Evolutionary conservation across 2,329 filamentous ascomycete genomes (phyloP).

Genomic region (Calonectria honghensis): DNA sequence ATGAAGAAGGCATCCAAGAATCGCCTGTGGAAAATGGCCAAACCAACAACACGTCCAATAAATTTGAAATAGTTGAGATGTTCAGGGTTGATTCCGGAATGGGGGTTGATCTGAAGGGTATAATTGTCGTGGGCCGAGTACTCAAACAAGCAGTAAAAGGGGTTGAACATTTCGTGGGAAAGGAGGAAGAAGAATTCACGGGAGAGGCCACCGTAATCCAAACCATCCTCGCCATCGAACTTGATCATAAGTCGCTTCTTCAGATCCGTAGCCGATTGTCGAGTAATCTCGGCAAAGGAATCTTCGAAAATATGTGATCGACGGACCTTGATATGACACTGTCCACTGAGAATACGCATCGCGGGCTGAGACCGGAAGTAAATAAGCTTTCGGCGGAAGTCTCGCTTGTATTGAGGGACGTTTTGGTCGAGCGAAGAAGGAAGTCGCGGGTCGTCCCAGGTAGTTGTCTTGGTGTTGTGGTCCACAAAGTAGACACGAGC

Average conservation of each 20-base stretch:
- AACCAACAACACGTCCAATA: conserved; percentile 95
- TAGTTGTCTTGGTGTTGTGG: conserved; percentile 99
- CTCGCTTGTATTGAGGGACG: conserved; percentile 99
- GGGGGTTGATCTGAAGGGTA: conserved; percentile 99
- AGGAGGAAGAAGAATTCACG: conserved; percentile 99
- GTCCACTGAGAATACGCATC: conserved; percentile 94
- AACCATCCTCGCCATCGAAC: conserved; percentile 97
- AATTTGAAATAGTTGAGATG: conserved; percentile 99
- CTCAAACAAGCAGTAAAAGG: conserved; percentile 99
- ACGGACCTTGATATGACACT: conserved; percentile 98
- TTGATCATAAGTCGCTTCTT: conserved; percentile 99
- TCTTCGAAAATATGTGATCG: conserved; percentile 99
- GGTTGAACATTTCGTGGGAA: conserved; percentile 99
- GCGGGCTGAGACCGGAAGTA: conserved; percentile 99
- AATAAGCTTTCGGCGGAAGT: conserved; percentile 97
- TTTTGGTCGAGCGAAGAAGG: conserved; percentile 98
- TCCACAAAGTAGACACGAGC: conserved; percentile 99
- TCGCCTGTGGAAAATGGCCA: conserved; percentile 97
- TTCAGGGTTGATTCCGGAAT: conserved; percentile 99
- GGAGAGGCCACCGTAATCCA: conserved; percentile 98
- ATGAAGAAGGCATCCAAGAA: conserved; percentile 99
- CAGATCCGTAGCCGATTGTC: conserved; percentile 94
- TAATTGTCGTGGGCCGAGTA: conserved; percentile 99
- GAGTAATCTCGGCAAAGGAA: conserved; percentile 98
- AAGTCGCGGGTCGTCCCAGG: conserved; percentile 97